Evolutionary conservation across 2,329 filamentous ascomycete species (phyloP).

Genomic region (Diplodia mutila): DNA sequence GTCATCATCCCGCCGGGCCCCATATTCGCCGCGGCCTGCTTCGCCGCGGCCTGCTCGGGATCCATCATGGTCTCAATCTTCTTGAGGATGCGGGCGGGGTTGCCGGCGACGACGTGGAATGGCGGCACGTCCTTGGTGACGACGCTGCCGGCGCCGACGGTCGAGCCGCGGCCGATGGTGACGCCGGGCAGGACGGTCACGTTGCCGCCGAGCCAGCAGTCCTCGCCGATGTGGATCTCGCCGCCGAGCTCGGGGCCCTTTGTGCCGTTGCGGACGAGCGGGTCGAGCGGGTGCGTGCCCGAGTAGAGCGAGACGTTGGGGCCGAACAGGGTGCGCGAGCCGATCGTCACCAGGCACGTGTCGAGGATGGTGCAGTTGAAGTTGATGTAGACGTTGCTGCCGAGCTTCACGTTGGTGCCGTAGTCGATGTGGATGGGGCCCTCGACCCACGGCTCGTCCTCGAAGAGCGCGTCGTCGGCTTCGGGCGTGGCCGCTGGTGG

Average conservation of each 20-base stretch:
- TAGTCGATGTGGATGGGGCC: conserved; percentile 75
- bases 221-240: conserved; percentile 75
- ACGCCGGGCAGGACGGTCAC: conserved; percentile 71
- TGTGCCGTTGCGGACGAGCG: conserved; percentile 71
- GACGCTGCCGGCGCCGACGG: conserved; percentile 79
- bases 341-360: conserved; percentile 74
- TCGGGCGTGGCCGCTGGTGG: conserved; percentile 59
- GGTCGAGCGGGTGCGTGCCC: conserved; percentile 77
- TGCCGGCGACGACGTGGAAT: conserved; percentile 67
- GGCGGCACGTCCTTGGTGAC: conserved; percentile 77
- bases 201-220: conserved; percentile 63
- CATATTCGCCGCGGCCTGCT: background rate
- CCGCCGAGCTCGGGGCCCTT: conserved; percentile 75
- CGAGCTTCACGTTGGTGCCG: conserved; percentile 73
- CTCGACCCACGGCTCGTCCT: conserved; percentile 70
- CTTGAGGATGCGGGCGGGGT: conserved; percentile 64
- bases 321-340: conserved; percentile 75
- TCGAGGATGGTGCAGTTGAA: conserved; percentile 77
- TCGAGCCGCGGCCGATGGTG: conserved; percentile 73
- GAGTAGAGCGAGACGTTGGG: conserved; percentile 78
- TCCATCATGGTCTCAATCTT: conserved; percentile 44
- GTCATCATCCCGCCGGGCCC: conserved; percentile 2
- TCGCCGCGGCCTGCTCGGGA: conserved; percentile 59
- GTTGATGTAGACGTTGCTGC: conserved; percentile 74
- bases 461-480: conserved; percentile 68